Evolutionary conservation across 371 early-diverging fungal genomes (phyloP), one percentile per base, ranked within the genome.

Genomic region (Mortierella sp.): DNA sequence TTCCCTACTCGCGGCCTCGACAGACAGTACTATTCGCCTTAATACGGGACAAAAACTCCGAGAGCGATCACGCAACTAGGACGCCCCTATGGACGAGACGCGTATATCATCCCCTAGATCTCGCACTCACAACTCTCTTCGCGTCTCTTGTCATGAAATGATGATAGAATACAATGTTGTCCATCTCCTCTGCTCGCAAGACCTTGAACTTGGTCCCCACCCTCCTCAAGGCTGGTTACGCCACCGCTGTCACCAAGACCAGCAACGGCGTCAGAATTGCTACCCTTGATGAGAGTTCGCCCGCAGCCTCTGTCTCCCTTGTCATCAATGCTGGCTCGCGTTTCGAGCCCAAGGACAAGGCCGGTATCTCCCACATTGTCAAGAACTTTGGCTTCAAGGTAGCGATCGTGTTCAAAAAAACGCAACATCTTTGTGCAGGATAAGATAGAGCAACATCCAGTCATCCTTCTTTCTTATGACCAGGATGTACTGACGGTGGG

Each of bases 381-480:
- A 96, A 97, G 90, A 92, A 89, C 82, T 91, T 91, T 67, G 91
- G 95, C 41, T 92, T 96, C 88, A 93, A 95, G 92, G 96, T 94
- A 86, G 21, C 48, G 42, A 47, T 27, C 26, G 14, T 21, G 13
- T 16, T 46, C 12, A 24, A 23, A n/a, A n/a, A n/a, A n/a, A n/a
- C n/a, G n/a, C n/a, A n/a, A n/a, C n/a, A n/a, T n/a, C n/a, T n/a
- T n/a, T n/a, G n/a, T 34, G 34, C 34, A 34, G 34, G 34, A 34
- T 34, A n/a, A n/a, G n/a, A n/a, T n/a, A n/a, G n/a, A n/a, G n/a
- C n/a, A n/a, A n/a, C n/a, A n/a, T n/a, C n/a, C n/a, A n/a, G n/a
- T n/a, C n/a, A n/a, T n/a, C n/a, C n/a, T n/a, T n/a, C n/a, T n/a
- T n/a, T n/a, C n/a, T n/a, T n/a, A n/a, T n/a, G n/a, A 34, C 34